Conservation (phyloP, 768 basidiomycete genomes). For the Russula foetens region DNA sequence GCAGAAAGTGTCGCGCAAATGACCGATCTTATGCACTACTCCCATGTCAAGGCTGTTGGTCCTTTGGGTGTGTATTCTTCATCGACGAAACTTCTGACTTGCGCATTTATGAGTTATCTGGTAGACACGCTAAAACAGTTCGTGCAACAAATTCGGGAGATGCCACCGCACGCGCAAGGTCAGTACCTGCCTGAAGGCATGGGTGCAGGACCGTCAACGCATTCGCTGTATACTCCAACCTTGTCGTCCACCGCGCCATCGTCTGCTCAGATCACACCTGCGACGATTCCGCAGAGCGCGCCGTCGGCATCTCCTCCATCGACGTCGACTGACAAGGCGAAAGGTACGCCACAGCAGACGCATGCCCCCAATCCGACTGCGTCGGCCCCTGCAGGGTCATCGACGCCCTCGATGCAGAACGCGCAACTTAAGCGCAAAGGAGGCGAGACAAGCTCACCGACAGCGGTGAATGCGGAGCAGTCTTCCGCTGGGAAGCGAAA, state of each 20-base stretch:
- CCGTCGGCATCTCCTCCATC: conserved; percentile 9
- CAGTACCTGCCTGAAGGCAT: conserved; percentile 12
- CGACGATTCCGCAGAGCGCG: conserved; percentile 30
- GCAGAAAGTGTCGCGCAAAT: conserved; percentile 79
- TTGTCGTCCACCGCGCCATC: conserved; percentile 15
- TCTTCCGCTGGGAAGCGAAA: conserved; percentile 42
- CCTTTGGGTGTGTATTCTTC: conserved; percentile 50
- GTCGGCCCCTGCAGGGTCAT: conserved; percentile 11
- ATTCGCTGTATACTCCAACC: conserved; percentile 12
- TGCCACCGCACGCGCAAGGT: conserved; percentile 12
- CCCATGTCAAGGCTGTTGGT: conserved; percentile 45
- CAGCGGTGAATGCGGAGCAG: conserved; percentile 37
- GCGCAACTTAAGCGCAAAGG: conserved; percentile 32
- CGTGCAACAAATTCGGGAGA: conserved; percentile 32
- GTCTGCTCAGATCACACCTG: conserved; percentile 28
- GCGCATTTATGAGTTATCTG: not conserved
- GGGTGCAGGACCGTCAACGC: conserved; percentile 16
- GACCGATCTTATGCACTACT: conserved; percentile 66
- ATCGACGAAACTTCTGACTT: conserved; percentile 8
- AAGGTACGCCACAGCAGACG: conserved; percentile 18
- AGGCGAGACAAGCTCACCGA: conserved; percentile 41
- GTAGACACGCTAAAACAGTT: conserved; percentile 38
- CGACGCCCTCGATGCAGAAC: conserved; percentile 25
- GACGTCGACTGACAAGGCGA: conserved; percentile 15
- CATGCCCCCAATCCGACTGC: conserved; percentile 19